phyloP scores from a whole-genome alignment of 345 rosid genomes.

The Eucalyptus polyanthemos region DNA sequence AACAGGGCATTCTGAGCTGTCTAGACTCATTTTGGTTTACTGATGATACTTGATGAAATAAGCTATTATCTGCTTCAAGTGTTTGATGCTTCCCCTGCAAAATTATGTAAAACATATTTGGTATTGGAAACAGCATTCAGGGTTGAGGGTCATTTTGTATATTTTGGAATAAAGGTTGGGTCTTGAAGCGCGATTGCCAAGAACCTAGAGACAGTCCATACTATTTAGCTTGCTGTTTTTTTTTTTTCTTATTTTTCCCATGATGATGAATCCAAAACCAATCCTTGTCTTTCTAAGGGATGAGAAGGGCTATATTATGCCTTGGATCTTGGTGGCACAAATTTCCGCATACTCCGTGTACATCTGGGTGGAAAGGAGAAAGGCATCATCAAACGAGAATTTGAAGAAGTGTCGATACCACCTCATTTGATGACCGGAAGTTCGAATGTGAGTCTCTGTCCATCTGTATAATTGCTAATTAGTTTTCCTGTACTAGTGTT shows the following conservation, averaged over 20 bases:
- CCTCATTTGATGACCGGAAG: conserved; percentile 71
- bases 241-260: neutral
- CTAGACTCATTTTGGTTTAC: neutral
- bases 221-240: neutral
- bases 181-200: neutral
- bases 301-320: conserved; percentile 85
- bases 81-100: neutral
- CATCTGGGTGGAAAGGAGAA: conserved; percentile 61
- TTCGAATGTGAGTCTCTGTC: conserved; percentile 65
- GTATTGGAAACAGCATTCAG: neutral
- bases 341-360: conserved; percentile 85
- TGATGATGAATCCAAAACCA: neutral
- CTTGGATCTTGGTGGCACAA: conserved; percentile 96
- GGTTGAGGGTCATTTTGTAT: neutral
- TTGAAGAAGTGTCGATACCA: conserved; percentile 80
- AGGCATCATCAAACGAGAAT: conserved; percentile 62
- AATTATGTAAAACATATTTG: neutral
- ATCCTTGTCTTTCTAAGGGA: conserved; percentile 25
- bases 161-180: neutral
- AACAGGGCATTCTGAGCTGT: neutral
- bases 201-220: neutral
- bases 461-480: conserved; percentile 21
- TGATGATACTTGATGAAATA: neutral
- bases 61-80: neutral
- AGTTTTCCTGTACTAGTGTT: neutral